Conservation (phyloP, 208 protist genomes). For the Wallacemonas sp. region DNA sequence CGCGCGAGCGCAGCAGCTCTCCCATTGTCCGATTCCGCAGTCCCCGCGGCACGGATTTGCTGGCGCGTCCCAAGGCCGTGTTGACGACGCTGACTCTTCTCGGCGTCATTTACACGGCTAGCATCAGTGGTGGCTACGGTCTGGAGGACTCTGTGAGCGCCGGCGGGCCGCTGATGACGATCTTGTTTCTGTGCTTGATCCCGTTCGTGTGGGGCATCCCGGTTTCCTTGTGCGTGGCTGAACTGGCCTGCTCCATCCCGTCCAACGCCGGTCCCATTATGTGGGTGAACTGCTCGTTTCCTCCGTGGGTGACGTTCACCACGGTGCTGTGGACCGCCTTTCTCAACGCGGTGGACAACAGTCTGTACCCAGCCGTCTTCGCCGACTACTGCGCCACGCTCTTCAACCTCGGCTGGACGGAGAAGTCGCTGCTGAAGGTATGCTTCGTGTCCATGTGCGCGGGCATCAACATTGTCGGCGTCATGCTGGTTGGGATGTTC, state of each 20-base stretch:
- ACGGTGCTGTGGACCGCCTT: constrained; percentile 85
- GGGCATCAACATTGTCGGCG: constrained; percentile 77
- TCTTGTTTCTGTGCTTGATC: constrained; percentile 83
- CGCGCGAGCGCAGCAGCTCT: constrained; percentile 43
- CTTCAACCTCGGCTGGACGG: constrained; percentile 51
- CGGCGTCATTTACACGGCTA: constrained; percentile 90
- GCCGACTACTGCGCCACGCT: constrained; percentile 83
- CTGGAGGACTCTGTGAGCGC: constrained; percentile 86
- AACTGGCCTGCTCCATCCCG: constrained; percentile 84
- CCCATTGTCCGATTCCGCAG: constrained; percentile 78
- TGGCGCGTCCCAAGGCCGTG: constrained; percentile 61
- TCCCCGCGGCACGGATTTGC: constrained; percentile 34
- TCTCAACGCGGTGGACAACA: constrained; percentile 90
- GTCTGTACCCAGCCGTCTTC: constrained; percentile 85
- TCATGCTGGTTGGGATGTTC: constrained; percentile 71
- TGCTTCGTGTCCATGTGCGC: constrained; percentile 67
- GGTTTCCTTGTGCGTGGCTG: constrained; percentile 85
- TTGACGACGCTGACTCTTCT: constrained; percentile 84
- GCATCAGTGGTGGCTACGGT: constrained; percentile 89
- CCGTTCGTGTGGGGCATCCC: constrained; percentile 89
- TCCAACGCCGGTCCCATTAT: constrained; percentile 91
- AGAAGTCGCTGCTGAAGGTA: constrained; percentile 69
- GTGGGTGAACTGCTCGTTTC: constrained; percentile 92
- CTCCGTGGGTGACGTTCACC: constrained; percentile 81
- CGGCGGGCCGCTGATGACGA: constrained; percentile 85